Base-by-base conservation (phyloP, 495 filamentous ascomycete species). In the Penicillium crystallinum region DNA sequence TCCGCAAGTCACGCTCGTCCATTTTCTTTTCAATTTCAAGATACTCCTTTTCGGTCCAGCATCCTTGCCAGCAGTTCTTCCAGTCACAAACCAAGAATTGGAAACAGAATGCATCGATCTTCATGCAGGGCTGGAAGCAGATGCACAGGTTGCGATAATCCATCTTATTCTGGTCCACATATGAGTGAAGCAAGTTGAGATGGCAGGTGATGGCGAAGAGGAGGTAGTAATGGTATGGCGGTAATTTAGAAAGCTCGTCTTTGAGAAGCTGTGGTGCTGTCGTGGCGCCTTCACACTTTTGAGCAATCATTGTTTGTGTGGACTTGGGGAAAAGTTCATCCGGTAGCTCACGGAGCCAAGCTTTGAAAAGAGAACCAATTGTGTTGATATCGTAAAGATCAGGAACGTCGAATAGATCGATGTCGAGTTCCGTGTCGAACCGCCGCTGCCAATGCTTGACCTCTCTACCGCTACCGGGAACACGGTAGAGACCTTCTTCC, bases 141-240 rank as follows among this genome's bases (percentile, higher is more conserved):
- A 95, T 91, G 71, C 88, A 91, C 1, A 96, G 81, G 55, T 95
- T 95, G 58, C 83, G 80, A 65, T 90, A 95, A 65, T 91, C 86
- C 91, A 96, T 96, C 74, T 91, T 92, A 76, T 95, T 96, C 68
- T 87, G 87, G 30, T 89, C 88, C 25, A 85, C 82, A 62, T 91
- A 89, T 0, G 86, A 87, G 53, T 91, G 86, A 12, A 96, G 81
- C 4, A 96, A 80, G 63, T 88, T 91, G 31, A 96, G 81, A 57
- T 96, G 91, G 66, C 91, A 95, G 27, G 91, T 96, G 57, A 95
- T 93, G 55, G 91, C 91, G 68, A 96, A 96, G 39, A 96, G 84
- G 27, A 96, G 87, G 60, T 96, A 95, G 70, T 96, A 96, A 69
- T 96, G 90, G 73, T 88, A 95, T 0, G 91, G 91, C 4, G 91